A percentile compares a stretch with the other conserved stretches of the same genome.
Conservation (phyloP, 2,329 filamentous ascomycete genomes). For the Colletotrichum falcatum region DNA sequence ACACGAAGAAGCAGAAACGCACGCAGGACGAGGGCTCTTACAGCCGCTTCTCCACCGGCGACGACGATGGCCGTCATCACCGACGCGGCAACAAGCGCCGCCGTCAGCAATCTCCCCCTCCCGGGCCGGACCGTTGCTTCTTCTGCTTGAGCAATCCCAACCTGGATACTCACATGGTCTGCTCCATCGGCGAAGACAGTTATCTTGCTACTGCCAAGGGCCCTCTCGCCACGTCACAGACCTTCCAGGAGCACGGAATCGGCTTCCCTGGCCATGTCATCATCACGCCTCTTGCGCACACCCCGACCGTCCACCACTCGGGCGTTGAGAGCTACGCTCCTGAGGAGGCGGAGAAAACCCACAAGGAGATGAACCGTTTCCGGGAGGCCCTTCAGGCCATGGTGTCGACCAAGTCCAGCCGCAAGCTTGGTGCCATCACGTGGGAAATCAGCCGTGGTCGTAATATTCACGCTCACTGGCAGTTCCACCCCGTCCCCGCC, state of each 20-base stretch:
- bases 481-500: slow-evolving; percentile 82
- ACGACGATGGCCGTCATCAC: slow-evolving; percentile 55
- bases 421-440: slow-evolving; percentile 82
- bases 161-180: slow-evolving; percentile 87
- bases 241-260: slow-evolving; percentile 74
- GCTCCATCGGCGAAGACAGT: slow-evolving; percentile 86
- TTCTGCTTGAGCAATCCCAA: slow-evolving; percentile 94
- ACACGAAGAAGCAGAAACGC: slow-evolving; percentile 68
- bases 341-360: slow-evolving; percentile 70
- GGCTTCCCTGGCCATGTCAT: slow-evolving; percentile 87
- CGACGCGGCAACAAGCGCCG: slow-evolving; percentile 59
- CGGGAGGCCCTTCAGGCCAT: slow-evolving; percentile 82
- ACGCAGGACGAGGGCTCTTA: slow-evolving; percentile 61
- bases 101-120: slow-evolving; percentile 64
- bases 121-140: slow-evolving; percentile 85
- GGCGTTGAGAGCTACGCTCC: slow-evolving; percentile 63
- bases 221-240: slow-evolving; percentile 78
- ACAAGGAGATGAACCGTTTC: slow-evolving; percentile 86
- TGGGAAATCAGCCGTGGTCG: slow-evolving; percentile 89
- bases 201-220: slow-evolving; percentile 96
- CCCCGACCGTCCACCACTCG: slow-evolving; percentile 79
- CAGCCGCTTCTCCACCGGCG: slow-evolving; percentile 64
- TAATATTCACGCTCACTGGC: slow-evolving; percentile 94
- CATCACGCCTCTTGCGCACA: slow-evolving; percentile 88
- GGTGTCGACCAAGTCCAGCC: slow-evolving; percentile 67